These are phyloP conservation scores for Tricholomella constricta DNA, from an alignment of 768 basidiomycete genomes.

Conservation along the genomic window DNA sequence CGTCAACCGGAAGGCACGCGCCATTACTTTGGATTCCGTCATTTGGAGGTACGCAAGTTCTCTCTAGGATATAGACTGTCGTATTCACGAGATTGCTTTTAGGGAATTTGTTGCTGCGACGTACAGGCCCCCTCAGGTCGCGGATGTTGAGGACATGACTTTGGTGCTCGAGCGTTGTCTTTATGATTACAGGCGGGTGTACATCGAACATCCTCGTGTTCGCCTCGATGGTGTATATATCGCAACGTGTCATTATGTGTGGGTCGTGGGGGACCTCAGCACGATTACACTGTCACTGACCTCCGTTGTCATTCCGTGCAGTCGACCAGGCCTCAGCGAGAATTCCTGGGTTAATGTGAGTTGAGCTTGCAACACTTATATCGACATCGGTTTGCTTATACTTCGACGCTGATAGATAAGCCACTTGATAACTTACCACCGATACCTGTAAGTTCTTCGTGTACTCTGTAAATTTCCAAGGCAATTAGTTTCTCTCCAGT, in stretches of 20 bases:
- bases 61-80: neutral
- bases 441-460: conserved; percentile 66
- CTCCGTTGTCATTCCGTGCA: conserved; percentile 25
- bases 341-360: conserved; percentile 86
- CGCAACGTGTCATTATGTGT: conserved; percentile 88
- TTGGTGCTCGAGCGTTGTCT: conserved; percentile 52
- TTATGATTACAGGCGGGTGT: conserved; percentile 73
- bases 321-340: conserved; percentile 77
- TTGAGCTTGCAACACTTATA: conserved; percentile 8
- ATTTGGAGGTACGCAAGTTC: conserved; percentile 69
- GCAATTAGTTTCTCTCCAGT: conserved; percentile 35
- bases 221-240: conserved; percentile 91
- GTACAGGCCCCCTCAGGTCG: conserved; percentile 78
- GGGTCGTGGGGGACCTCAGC: conserved; percentile 27
- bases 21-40: conserved; percentile 65
- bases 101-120: conserved; percentile 66
- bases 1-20: conserved; percentile 72
- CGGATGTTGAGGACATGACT: conserved; percentile 48
- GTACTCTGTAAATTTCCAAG: neutral
- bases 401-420: conserved; percentile 50
- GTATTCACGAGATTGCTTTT: conserved; percentile 1
- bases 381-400: conserved; percentile 6
- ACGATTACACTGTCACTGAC: neutral
- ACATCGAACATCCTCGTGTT: conserved; percentile 82
- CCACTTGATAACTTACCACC: conserved; percentile 90